Evolutionary conservation across 2,329 filamentous ascomycete genomes (phyloP).

Genomic region (Cladosporium cucumerinum): DNA sequence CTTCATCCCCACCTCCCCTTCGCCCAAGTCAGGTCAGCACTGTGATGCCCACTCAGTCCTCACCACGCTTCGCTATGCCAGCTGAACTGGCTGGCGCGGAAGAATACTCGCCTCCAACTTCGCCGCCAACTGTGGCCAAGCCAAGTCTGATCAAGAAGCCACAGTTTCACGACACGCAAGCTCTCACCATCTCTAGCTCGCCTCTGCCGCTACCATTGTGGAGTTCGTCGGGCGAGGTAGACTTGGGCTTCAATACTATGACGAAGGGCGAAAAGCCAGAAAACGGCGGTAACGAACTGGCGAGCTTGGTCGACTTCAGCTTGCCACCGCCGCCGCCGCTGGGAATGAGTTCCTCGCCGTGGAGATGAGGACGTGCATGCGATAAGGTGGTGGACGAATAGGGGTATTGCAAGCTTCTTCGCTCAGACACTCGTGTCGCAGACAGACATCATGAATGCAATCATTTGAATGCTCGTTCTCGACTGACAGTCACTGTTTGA

Average conservation of each 20-base stretch:
- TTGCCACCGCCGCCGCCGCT: conserved; percentile 24
- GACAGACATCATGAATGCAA: background rate
- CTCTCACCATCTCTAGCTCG: conserved; percentile 18
- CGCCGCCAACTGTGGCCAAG: background rate
- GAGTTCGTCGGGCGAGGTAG: conserved; percentile 19
- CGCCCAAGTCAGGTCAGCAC: conserved; percentile 24
- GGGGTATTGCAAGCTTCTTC: background rate
- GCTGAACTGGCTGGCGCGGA: background rate
- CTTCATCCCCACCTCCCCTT: conserved; percentile 21
- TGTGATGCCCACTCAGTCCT: conserved; percentile 21
- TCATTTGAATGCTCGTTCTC: background rate
- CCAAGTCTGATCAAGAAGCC: background rate
- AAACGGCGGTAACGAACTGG: conserved; percentile 3
- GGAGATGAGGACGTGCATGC: background rate
- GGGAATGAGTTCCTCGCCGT: conserved; percentile 18
- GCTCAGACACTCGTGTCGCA: background rate
- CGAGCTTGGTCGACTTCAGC: conserved; percentile 22
- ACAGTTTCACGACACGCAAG: background rate
- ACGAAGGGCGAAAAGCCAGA: conserved; percentile 1
- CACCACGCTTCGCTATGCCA: background rate
- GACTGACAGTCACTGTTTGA: background rate
- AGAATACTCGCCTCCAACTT: conserved; percentile 2
- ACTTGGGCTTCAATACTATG: background rate
- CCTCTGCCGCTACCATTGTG: conserved; percentile 23
- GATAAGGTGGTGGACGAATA: background rate